Percentiles rank a stretch among this genome's conserved stretches.
Conservation (phyloP, 2,329 filamentous ascomycete species). For the Beauveria medogensis region DNA sequence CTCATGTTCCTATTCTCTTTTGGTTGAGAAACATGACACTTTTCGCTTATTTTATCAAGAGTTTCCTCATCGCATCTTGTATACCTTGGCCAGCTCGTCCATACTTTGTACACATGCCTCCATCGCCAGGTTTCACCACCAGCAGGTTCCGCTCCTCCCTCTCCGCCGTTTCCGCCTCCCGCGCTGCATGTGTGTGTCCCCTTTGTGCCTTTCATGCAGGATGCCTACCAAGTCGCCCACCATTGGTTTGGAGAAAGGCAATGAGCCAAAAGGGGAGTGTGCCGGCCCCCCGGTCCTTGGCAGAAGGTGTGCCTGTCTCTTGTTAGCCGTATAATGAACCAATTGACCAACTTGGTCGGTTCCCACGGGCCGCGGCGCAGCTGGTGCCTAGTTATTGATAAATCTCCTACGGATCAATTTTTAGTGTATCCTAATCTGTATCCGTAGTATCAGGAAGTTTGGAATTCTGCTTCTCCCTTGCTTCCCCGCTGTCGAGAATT, state of each 20-base stretch:
- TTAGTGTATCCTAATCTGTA: no score
- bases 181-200: background rate
- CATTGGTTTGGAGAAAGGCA: background rate
- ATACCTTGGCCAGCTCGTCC: background rate
- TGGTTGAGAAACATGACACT: no score
- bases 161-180: background rate
- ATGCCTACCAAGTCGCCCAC: background rate
- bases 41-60: no score
- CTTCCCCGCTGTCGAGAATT: background rate
- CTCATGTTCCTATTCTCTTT: background rate
- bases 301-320: background rate
- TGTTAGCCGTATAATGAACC: background rate
- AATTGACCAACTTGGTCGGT: background rate
- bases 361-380: background rate
- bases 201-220: background rate
- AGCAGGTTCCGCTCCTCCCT: background rate
- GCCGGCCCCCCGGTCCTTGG: background rate
- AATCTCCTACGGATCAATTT: no score
- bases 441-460: no score
- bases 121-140: background rate
- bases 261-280: background rate
- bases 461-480: no score
- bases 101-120: background rate
- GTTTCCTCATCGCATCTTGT: background rate
- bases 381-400: background rate